Evolutionary conservation across 768 basidiomycete species (phyloP).

Genomic region (Boletales sp.): DNA sequence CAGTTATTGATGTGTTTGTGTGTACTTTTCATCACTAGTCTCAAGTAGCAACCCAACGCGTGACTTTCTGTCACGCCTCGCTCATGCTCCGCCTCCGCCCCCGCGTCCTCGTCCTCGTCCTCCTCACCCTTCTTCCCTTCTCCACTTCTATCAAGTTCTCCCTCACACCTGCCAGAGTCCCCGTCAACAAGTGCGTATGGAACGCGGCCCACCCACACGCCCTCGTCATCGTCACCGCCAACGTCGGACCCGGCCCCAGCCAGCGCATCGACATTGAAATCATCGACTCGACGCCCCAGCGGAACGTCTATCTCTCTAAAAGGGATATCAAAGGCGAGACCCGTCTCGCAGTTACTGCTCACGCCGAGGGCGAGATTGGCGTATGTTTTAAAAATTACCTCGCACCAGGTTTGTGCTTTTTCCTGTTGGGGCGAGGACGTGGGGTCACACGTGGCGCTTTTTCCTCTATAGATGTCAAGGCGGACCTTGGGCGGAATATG

Average conservation of each 20-base stretch:
- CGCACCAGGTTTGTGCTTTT: conserved; percentile 51
- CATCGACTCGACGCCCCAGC: conserved; percentile 77
- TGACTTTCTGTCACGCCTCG: neutral
- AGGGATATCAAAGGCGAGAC: conserved; percentile 86
- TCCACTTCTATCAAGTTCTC: conserved; percentile 79
- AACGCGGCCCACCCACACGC: conserved; percentile 83
- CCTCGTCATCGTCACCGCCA: conserved; percentile 94
- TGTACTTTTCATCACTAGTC: neutral
- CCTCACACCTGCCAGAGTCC: conserved; percentile 67
- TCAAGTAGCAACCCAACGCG: no score
- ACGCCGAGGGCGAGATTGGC: conserved; percentile 90
- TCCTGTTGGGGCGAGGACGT: neutral
- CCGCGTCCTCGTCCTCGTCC: neutral
- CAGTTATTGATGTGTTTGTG: no score
- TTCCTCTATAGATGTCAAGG: conserved; percentile 38
- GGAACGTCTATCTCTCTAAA: conserved; percentile 91
- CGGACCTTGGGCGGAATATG: conserved; percentile 46
- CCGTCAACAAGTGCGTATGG: conserved; percentile 89
- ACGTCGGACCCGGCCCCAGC: conserved; percentile 68
- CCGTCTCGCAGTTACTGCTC: conserved; percentile 89
- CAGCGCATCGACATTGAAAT: conserved; percentile 95
- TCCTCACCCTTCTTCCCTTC: conserved; percentile 29
- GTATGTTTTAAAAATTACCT: conserved; percentile 89
- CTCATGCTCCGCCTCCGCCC: conserved; percentile 3
- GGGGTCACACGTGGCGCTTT: no score